A percentile compares a stretch with the other conserved stretches of the same genome.
phyloP scores from a whole-genome alignment of 441 rosid species.

The Macaranga tanarius region DNA sequence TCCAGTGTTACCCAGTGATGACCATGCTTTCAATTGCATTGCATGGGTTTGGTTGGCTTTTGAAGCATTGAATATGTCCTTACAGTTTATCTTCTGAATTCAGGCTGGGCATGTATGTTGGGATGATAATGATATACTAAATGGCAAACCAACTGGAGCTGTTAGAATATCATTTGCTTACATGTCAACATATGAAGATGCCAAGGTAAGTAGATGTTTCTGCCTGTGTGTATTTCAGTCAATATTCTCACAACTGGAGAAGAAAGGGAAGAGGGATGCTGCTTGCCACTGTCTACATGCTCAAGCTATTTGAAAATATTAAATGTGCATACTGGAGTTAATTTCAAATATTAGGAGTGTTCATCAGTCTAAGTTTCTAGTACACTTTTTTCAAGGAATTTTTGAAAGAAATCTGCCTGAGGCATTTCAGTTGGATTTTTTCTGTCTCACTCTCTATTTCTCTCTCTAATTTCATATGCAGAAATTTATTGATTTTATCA shows the following conservation, averaged over 20 bases:
- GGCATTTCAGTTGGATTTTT: constrained; percentile 14
- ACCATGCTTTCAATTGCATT: constrained; percentile 12
- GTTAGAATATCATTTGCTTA: constrained; percentile 91
- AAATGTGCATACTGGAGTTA: neutral
- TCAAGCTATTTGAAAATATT: neutral
- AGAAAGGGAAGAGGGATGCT: constrained; percentile 6
- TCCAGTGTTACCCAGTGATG: neutral
- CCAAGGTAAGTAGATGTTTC: constrained; percentile 45
- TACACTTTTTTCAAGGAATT: neutral
- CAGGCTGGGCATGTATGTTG: constrained; percentile 97
- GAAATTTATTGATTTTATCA: constrained; percentile 74
- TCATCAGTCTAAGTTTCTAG: neutral
- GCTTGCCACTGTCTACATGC: neutral
- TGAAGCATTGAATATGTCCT: constrained; percentile 15
- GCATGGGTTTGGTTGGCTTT: constrained; percentile 20
- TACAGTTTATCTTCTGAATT: constrained; percentile 19
- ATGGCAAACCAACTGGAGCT: constrained; percentile 93
- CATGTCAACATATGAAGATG: constrained; percentile 96
- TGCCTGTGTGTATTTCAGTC: neutral
- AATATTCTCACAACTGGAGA: neutral
- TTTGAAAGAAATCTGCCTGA: neutral
- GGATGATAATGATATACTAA: constrained; percentile 88
- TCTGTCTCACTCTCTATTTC: neutral
- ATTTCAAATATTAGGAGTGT: constrained; percentile 1
- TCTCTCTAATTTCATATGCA: constrained; percentile 31